These are phyloP conservation scores for Fusarium sp. DNA, from an alignment of 2,329 filamentous ascomycete species.

Conservation along the genomic window DNA sequence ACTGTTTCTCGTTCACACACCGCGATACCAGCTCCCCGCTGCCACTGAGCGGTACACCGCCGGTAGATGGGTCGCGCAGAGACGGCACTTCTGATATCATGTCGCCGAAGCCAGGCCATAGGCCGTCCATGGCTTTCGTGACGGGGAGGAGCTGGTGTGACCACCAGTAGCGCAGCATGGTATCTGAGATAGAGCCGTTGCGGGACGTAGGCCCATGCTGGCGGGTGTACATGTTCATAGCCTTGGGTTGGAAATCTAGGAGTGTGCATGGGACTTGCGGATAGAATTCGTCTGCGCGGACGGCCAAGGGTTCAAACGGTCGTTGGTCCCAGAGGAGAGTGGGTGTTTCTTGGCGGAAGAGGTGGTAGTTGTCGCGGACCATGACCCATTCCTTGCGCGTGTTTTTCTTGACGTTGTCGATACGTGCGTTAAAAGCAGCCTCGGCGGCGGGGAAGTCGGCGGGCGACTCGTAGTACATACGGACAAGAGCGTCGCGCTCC, in stretches of 20 bases:
- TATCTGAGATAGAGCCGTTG: constrained; percentile 66
- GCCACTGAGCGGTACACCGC: constrained; percentile 61
- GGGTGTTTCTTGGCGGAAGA: constrained; percentile 65
- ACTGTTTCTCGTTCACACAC: constrained; percentile 67
- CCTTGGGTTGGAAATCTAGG: constrained; percentile 76
- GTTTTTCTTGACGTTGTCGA: constrained; percentile 55
- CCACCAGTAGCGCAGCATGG: constrained; percentile 62
- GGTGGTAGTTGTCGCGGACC: constrained; percentile 68
- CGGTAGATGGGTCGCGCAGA: constrained; percentile 62
- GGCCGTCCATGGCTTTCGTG: constrained; percentile 60
- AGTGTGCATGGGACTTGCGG: constrained; percentile 72
- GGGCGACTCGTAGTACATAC: constrained; percentile 36
- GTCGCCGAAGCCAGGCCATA: constrained; percentile 74
- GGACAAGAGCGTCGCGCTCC: constrained; percentile 49
- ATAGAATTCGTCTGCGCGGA: constrained; percentile 74
- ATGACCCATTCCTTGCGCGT: constrained; percentile 56
- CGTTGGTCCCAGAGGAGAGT: constrained; percentile 79
- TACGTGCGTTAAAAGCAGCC: constrained; percentile 53
- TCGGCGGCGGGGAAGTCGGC: constrained; percentile 51
- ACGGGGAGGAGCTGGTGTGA: constrained; percentile 62
- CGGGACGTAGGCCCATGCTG: constrained; percentile 60
- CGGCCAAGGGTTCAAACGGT: constrained; percentile 76
- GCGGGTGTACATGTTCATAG: constrained; percentile 64
- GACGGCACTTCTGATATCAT: constrained; percentile 65
- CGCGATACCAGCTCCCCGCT: constrained; percentile 62